Percentiles rank a stretch among this genome's conserved stretches.
Conservation (phyloP, 1,284 basidiomycete genomes). For the Ceratobasidium sp. region DNA sequence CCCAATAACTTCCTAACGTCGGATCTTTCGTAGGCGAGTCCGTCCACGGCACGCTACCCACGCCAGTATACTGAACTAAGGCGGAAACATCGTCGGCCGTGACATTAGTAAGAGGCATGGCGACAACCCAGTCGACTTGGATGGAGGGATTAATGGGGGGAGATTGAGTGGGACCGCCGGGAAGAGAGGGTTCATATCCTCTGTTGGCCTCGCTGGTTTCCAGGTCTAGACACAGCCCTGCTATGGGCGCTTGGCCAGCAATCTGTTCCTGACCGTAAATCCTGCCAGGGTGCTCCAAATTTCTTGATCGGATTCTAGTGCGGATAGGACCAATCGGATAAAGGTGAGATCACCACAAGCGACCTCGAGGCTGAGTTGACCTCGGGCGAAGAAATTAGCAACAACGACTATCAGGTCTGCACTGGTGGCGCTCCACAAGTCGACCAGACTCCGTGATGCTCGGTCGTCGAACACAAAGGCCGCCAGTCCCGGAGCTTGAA, state of each 20-base stretch:
- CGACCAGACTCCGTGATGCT: too few relatives aligned
- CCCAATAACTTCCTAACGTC: constrained; percentile 13
- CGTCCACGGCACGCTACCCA: not conserved
- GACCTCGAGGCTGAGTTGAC: too few relatives aligned
- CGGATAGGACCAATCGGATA: not conserved
- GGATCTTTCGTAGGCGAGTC: constrained; percentile 40
- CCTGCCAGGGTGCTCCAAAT: not conserved
- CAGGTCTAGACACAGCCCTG: constrained; percentile 20
- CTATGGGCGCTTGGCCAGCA: not conserved
- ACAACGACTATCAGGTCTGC: too few relatives aligned
- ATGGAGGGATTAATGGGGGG: not conserved
- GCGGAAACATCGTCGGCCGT: constrained; percentile 35
- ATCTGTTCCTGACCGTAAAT: not conserved
- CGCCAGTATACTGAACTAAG: constrained; percentile 15
- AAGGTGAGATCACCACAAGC: too few relatives aligned
- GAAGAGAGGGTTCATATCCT: not conserved
- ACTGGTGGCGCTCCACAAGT: too few relatives aligned
- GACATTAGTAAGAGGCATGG: constrained; percentile 17
- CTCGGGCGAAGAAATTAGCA: too few relatives aligned
- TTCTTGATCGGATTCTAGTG: not conserved
- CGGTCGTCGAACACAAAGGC: too few relatives aligned
- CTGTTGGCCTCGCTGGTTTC: constrained; percentile 7
- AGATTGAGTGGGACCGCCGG: not conserved
- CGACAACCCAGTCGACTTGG: not conserved
- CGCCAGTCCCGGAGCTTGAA: too few relatives aligned